phyloP scores from a whole-genome alignment of 345 rosid species.

The Tarenaya hassleriana region DNA sequence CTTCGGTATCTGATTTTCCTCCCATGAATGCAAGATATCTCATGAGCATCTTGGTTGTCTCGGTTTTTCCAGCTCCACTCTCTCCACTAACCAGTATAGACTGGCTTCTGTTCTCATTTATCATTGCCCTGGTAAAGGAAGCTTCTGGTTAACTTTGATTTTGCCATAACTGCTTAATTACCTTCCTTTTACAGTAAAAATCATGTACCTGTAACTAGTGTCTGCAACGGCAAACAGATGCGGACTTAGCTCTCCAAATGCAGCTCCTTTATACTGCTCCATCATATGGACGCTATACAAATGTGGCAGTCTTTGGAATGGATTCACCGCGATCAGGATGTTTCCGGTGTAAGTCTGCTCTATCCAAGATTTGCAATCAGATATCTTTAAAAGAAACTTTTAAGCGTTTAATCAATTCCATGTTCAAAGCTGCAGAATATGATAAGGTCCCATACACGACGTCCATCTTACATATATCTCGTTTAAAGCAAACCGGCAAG shows the following conservation, averaged over 20 bases:
- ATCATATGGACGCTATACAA: constrained; percentile 52
- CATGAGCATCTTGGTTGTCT: constrained; percentile 91
- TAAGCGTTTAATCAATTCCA: constrained; percentile 1
- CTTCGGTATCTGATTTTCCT: constrained; percentile 63
- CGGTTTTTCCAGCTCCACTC: constrained; percentile 96
- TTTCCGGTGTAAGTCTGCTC: constrained; percentile 61
- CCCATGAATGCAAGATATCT: constrained; percentile 89
- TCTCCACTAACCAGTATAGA: constrained; percentile 78
- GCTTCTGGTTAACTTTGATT: constrained; percentile 16
- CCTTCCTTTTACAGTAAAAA: background rate
- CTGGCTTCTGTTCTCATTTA: constrained; percentile 60
- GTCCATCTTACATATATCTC: constrained; percentile 53
- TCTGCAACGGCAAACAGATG: constrained; percentile 63
- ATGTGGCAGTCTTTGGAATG: constrained; percentile 57
- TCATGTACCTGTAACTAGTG: constrained; percentile 43
- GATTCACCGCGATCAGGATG: constrained; percentile 58
- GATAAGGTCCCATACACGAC: background rate
- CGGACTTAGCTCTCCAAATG: constrained; percentile 59
- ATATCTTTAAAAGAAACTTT: background rate
- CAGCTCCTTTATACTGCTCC: constrained; percentile 59
- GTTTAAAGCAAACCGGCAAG: constrained; percentile 43
- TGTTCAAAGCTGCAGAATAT: constrained; percentile 1
- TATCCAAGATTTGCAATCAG: constrained; percentile 28
- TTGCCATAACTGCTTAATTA: background rate
- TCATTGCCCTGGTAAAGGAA: constrained; percentile 48